A percentile compares a stretch with the other conserved stretches of the same genome.
These are phyloP conservation scores for Melanomma pulvis-pyrius DNA, from an alignment of 495 filamentous ascomycete genomes.

Conservation along the genomic window DNA sequence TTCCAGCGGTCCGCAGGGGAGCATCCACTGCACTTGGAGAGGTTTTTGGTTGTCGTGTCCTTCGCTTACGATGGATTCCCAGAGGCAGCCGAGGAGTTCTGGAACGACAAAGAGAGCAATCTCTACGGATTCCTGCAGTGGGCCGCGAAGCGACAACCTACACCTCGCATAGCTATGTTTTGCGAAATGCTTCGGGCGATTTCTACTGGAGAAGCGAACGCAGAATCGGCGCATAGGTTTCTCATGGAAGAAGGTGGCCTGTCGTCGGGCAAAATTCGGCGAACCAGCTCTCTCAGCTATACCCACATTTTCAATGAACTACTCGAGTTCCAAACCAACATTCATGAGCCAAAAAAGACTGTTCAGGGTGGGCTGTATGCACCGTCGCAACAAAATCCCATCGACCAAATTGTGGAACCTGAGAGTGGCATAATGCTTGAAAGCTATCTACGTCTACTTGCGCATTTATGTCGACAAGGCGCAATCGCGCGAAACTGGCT, in stretches of 20 bases:
- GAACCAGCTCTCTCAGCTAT: slow-evolving; percentile 84
- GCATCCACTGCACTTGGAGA: slow-evolving; percentile 81
- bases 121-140: slow-evolving; percentile 92
- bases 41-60: slow-evolving; percentile 87
- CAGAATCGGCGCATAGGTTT: slow-evolving; percentile 80
- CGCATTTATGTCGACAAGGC: slow-evolving; percentile 73
- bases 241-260: slow-evolving; percentile 82
- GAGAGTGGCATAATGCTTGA: slow-evolving; percentile 91
- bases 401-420: slow-evolving; percentile 72
- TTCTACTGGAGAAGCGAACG: slow-evolving; percentile 76
- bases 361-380: slow-evolving; percentile 60
- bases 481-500: slow-evolving; percentile 68
- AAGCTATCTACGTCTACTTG: slow-evolving; percentile 84
- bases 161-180: slow-evolving; percentile 89
- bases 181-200: slow-evolving; percentile 92
- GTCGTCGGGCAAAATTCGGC: slow-evolving; percentile 71
- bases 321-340: slow-evolving; percentile 68
- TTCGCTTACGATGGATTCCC: slow-evolving; percentile 84
- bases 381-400: slow-evolving; percentile 60
- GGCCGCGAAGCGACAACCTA: slow-evolving; percentile 89
- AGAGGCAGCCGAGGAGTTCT: slow-evolving; percentile 83
- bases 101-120: slow-evolving; percentile 85
- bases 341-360: slow-evolving; percentile 62
- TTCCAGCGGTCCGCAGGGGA: slow-evolving; percentile 52
- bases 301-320: slow-evolving; percentile 88